These are phyloP conservation scores for Brettanomyces sp. DNA, from an alignment of 805 yeast genomes.

Conservation along the genomic window DNA sequence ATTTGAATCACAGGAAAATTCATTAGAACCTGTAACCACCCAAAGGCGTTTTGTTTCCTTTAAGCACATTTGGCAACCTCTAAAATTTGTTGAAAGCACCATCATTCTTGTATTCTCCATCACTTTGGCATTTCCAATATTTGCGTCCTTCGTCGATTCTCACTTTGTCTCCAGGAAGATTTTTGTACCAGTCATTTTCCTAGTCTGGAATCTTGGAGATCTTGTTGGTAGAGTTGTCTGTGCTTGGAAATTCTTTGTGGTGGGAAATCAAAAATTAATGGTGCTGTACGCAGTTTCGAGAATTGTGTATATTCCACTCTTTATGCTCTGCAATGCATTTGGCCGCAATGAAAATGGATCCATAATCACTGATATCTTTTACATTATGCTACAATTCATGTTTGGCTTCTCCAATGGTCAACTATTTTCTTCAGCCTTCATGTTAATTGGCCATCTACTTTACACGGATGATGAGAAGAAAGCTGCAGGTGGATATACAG, in stretches of 20 bases:
- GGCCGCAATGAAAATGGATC: conserved; percentile 25
- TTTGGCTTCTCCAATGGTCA: conserved; percentile 91
- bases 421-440: conserved; percentile 63
- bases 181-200: conserved; percentile 65
- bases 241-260: conserved; percentile 35
- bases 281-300: conserved; percentile 50
- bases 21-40: neutral
- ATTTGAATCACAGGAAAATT: conserved; percentile 2
- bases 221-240: conserved; percentile 66
- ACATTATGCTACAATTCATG: conserved; percentile 57
- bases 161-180: conserved; percentile 28
- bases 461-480: conserved; percentile 54
- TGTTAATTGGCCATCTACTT: conserved; percentile 19
- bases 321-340: conserved; percentile 57
- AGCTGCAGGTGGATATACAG: conserved; percentile 92
- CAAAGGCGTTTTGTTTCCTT: conserved; percentile 44
- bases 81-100: conserved; percentile 55
- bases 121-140: conserved; percentile 80
- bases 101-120: conserved; percentile 67
- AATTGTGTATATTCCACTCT: conserved; percentile 56
- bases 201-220: conserved; percentile 89
- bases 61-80: conserved; percentile 45
- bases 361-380: conserved; percentile 49
- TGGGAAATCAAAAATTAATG: conserved; percentile 34
- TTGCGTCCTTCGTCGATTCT: conserved; percentile 65